Evolutionary conservation across 495 filamentous ascomycete species (phyloP).

Genomic region (Neurospora hispaniola): DNA sequence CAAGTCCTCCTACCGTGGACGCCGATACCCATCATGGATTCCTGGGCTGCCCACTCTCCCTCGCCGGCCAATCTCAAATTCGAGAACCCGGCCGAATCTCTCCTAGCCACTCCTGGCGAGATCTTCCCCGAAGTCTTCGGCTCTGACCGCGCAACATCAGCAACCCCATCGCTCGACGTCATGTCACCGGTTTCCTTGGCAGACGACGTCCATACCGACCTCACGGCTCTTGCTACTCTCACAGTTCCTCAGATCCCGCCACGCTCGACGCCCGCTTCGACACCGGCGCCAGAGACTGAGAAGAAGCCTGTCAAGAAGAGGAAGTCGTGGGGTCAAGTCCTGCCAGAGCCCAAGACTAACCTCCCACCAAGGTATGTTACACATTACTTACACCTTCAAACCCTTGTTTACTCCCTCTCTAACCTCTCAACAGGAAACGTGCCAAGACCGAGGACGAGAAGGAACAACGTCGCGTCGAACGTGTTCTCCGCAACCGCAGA

Average conservation of each 20-base stretch:
- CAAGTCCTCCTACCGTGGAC: conserved; percentile 27
- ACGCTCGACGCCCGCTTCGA: conserved; percentile 12
- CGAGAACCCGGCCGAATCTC: conserved; percentile 41
- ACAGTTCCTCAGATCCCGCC: conserved; percentile 1
- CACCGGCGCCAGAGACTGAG: conserved; percentile 28
- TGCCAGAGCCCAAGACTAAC: conserved; percentile 93
- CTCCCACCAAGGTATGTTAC: conserved; percentile 75
- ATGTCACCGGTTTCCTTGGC: conserved; percentile 35
- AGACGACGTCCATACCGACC: conserved; percentile 25
- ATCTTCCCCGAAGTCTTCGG: conserved; percentile 41
- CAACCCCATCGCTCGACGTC: conserved; percentile 29
- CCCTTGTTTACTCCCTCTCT: conserved; percentile 4
- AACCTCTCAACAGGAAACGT: conserved; percentile 57
- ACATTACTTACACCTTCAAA: conserved; percentile 10
- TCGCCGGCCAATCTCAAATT: conserved; percentile 34
- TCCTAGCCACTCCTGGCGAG: conserved; percentile 42
- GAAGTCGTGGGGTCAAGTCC: conserved; percentile 97
- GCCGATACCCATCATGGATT: conserved; percentile 24
- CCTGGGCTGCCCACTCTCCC: conserved; percentile 27
- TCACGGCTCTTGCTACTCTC: conserved; percentile 10
- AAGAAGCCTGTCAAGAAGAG: conserved; percentile 89
- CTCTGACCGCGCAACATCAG: conserved; percentile 11
- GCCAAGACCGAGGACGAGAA: conserved; percentile 99
- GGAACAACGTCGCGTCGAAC: conserved; percentile 94
- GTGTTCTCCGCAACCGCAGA: conserved; percentile 88